Evolutionary conservation across 2,329 filamentous ascomycete species (phyloP), one percentile per base, ranked within the genome.

Genomic region (Didymosphaeria variabile): DNA sequence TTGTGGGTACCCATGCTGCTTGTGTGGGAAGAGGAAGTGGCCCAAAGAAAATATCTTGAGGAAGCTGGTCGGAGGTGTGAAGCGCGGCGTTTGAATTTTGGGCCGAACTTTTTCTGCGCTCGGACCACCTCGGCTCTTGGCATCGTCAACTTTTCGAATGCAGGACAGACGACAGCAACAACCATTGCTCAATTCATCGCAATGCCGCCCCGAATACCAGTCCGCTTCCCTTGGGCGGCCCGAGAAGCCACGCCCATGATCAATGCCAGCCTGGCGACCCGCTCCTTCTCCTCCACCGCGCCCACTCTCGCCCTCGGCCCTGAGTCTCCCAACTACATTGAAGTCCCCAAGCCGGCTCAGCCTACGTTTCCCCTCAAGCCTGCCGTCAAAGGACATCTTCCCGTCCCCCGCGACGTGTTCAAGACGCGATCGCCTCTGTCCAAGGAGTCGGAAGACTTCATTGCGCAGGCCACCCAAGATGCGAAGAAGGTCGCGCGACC

Each of bases 271-370:
- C 53, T 60, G 15, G 63, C 47, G 56, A 44, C 65, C 53, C 69
- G 67, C 54, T 55, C 80, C 58, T 86, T 85, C 72, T 80, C 81
- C 64, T 82, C 83, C 26, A 80, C 84, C 17, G 52, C 80, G 19
- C 47, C 76, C n/a, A 68, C 72, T 59, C 75, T 73, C 52, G 80
- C 80, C 53, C 83, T 94, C 65, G 90, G 90, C 19, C 94, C 95
- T 52, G 92, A 97, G 77, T 97, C 93, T 38, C 94, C 95, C 50
- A 86, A 87, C 66, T 98, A 91, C 83, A 91, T 98, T 80, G 88
- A 92, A 67, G 84, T 97, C 58, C 94, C 94, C 51, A 84, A 85
- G 68, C 86, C 91, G 52, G 86, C 88, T n/a, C 93, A 97, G 77
- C 88, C 90, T 54, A 84, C 87, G n/a, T 79, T 81, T 45, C 79